Conservation (phyloP, 192 early-diverging fungal species). For the Borealophlyctis nickersoniae region DNA sequence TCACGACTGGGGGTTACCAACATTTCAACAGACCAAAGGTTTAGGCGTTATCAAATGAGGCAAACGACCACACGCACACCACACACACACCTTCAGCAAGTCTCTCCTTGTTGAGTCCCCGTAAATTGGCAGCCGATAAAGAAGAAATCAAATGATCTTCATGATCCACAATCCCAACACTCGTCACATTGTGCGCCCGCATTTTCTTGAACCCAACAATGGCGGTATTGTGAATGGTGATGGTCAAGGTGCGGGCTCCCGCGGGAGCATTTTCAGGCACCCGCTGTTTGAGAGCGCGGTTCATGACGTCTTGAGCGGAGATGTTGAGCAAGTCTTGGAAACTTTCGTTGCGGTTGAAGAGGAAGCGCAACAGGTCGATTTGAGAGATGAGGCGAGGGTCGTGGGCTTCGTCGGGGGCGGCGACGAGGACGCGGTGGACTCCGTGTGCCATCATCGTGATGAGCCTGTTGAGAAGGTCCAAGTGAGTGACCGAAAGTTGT, state of each 20-base stretch:
- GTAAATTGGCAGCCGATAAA: background rate
- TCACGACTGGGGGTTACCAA: slow-evolving; percentile 3
- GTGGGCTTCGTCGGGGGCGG: background rate
- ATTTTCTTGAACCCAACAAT: slow-evolving; percentile 8
- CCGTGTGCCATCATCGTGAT: background rate
- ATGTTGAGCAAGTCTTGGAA: slow-evolving; percentile 1
- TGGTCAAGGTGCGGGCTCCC: background rate
- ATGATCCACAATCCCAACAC: slow-evolving; percentile 8
- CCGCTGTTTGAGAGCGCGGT: background rate
- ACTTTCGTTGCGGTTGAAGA: slow-evolving; percentile 5
- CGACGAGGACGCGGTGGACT: slow-evolving; percentile 11
- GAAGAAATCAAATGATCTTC: background rate
- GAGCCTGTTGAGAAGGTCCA: background rate
- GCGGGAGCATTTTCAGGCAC: background rate
- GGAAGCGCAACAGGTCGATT: slow-evolving; percentile 6
- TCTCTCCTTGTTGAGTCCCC: background rate
- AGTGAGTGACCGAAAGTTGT: too few species aligned
- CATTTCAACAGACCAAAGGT: too few species aligned
- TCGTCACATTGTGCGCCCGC: background rate
- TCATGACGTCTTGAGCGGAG: slow-evolving; percentile 1
- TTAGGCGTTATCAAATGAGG: too few species aligned
- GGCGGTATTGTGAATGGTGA: background rate
- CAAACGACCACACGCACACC: background rate
- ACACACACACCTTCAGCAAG: background rate
- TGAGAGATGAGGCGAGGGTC: slow-evolving; percentile 1